phyloP scores from a whole-genome alignment of 2,329 filamentous ascomycete species.

The Nannizziopsis arthrosporioides region DNA sequence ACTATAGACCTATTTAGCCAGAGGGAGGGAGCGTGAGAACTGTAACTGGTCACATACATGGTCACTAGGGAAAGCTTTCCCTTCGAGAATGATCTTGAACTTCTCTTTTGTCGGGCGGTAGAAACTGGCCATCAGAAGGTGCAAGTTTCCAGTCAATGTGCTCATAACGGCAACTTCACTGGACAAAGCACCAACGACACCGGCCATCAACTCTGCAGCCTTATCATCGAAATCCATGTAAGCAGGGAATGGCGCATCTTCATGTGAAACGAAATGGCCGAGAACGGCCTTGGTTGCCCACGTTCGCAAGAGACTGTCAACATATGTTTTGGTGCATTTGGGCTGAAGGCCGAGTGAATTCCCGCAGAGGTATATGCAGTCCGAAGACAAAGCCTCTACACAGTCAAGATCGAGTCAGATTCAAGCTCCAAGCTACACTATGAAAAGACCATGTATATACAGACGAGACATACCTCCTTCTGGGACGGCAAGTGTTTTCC shows the following conservation, averaged over 20 bases:
- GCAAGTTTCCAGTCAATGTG: constrained; percentile 69
- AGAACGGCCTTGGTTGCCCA: constrained; percentile 78
- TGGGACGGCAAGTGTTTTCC: constrained; percentile 42
- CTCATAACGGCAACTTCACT: constrained; percentile 80
- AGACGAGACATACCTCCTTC: constrained; percentile 21
- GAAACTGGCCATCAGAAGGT: constrained; percentile 74
- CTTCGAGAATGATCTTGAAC: constrained; percentile 79
- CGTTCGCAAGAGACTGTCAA: constrained; percentile 63
- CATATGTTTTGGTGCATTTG: constrained; percentile 50
- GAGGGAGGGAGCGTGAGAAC: constrained; percentile 11
- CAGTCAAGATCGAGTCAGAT: not conserved
- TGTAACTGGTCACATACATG: constrained; percentile 43
- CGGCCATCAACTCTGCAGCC: constrained; percentile 56
- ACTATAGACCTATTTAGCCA: constrained; percentile 39
- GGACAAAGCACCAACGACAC: constrained; percentile 60
- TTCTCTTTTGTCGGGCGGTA: constrained; percentile 55
- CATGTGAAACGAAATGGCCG: constrained; percentile 64
- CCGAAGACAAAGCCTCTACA: constrained; percentile 20
- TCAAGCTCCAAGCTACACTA: not conserved
- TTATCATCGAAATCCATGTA: constrained; percentile 73
- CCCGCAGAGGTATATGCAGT: constrained; percentile 70
- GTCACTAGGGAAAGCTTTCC: constrained; percentile 81
- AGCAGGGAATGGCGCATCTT: constrained; percentile 54
- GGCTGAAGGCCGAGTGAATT: constrained; percentile 84
- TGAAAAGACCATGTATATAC: not conserved